A percentile compares a stretch with the other conserved stretches of the same genome.
phyloP scores from a whole-genome alignment of 2,329 filamentous ascomycete species.

The Neonectria ditissima region DNA sequence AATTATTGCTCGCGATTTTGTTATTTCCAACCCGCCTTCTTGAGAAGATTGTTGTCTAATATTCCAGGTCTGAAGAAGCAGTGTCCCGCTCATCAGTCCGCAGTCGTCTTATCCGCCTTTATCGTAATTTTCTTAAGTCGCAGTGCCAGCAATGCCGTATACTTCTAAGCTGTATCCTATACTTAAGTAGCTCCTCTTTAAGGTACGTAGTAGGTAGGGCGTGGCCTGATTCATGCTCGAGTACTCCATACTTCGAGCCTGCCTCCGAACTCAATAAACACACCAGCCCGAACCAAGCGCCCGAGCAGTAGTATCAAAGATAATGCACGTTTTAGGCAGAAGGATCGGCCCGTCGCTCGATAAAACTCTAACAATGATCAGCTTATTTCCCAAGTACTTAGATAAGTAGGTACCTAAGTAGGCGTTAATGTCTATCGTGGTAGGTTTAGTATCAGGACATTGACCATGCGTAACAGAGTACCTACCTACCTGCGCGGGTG shows the following conservation, averaged over 20 bases:
- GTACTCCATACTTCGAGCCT: background rate
- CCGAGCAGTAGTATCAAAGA: background rate
- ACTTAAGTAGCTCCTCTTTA: background rate
- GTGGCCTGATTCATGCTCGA: no score
- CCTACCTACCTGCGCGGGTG: no score
- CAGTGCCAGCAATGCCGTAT: background rate
- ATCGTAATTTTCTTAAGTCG: background rate
- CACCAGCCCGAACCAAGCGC: background rate
- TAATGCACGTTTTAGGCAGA: slow-evolving; percentile 21
- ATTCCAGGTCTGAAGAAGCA: no score
- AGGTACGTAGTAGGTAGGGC: background rate
- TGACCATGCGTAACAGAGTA: no score
- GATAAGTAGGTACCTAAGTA: no score
- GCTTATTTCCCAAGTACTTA: slow-evolving; percentile 1
- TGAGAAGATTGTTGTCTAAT: background rate
- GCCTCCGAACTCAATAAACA: background rate
- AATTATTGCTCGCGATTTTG: background rate
- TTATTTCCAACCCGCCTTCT: background rate
- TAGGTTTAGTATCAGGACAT: no score
- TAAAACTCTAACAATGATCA: slow-evolving; percentile 27
- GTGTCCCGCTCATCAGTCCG: background rate
- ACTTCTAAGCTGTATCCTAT: no score
- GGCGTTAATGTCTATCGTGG: no score
- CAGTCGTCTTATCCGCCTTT: background rate
- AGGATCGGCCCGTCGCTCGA: slow-evolving; percentile 38